Evolutionary conservation across 495 filamentous ascomycete species (phyloP).

Genomic region (Terfezia boudieri): DNA sequence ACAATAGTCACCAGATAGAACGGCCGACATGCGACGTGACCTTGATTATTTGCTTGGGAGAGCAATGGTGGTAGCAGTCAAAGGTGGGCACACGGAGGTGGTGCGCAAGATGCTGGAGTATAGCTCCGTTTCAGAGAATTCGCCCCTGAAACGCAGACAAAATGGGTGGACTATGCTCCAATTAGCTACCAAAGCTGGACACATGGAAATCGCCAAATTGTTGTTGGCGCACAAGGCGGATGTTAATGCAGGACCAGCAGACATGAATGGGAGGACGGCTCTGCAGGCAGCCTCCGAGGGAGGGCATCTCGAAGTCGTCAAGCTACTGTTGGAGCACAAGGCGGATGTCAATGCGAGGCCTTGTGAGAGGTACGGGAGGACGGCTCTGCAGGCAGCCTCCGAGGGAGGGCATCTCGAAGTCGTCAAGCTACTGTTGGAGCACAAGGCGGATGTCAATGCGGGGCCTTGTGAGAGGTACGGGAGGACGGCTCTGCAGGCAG

Average conservation of each 20-base stretch:
- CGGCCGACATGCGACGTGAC: too few species aligned
- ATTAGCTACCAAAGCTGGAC: too few species aligned
- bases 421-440: slow-evolving; percentile 5
- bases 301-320: slow-evolving; percentile 8
- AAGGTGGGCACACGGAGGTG: too few species aligned
- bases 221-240: background rate
- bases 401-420: slow-evolving; percentile 6
- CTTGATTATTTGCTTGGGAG: too few species aligned
- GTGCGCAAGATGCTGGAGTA: too few species aligned
- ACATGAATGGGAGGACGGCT: slow-evolving; percentile 7
- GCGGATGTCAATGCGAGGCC: slow-evolving; percentile 12
- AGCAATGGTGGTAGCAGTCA: too few species aligned
- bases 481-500: slow-evolving; percentile 2
- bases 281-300: slow-evolving; percentile 10
- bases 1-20: too few species aligned
- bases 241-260: slow-evolving; percentile 1
- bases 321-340: slow-evolving; percentile 5
- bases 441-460: background rate
- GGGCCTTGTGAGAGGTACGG: background rate
- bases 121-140: too few species aligned
- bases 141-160: too few species aligned
- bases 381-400: slow-evolving; percentile 10
- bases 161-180: too few species aligned
- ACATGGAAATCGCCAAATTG: too few species aligned
- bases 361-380: slow-evolving; percentile 1